Evolutionary conservation across 257 asterid genomes (phyloP).

Genomic region (Linaria vulgaris): DNA sequence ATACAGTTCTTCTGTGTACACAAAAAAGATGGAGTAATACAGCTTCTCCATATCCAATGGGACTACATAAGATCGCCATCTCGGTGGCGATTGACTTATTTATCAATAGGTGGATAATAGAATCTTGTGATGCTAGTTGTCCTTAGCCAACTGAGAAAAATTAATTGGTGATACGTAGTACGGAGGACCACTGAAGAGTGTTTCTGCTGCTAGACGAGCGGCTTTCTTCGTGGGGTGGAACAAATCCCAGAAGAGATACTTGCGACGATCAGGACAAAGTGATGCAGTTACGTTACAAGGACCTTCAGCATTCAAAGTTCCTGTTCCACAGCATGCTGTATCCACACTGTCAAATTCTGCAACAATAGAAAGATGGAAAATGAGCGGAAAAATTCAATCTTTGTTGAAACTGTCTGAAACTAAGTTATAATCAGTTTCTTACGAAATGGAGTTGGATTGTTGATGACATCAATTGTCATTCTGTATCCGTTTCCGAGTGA

Average conservation of each 20-base stretch:
- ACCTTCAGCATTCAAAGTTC: conserved; percentile 35
- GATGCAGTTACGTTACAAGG: conserved; percentile 37
- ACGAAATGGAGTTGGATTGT: conserved; percentile 52
- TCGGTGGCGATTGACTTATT: conserved; percentile 11
- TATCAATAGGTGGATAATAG: background rate
- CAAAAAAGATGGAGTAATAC: no score
- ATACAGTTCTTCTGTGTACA: no score
- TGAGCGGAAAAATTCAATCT: background rate
- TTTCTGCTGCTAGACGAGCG: conserved; percentile 38
- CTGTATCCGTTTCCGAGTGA: conserved; percentile 64
- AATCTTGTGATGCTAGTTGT: conserved; percentile 16
- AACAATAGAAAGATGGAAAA: background rate
- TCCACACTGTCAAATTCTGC: conserved; percentile 53
- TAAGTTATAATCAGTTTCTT: conserved; percentile 23
- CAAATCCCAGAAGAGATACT: conserved; percentile 55
- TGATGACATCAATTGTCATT: conserved; percentile 58
- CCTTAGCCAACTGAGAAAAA: conserved; percentile 34
- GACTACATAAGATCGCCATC: conserved; percentile 1
- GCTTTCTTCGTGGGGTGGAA: conserved; percentile 60
- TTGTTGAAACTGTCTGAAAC: background rate
- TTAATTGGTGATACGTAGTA: conserved; percentile 34
- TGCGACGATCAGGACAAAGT: conserved; percentile 38
- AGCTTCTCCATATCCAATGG: background rate
- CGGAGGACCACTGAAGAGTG: conserved; percentile 29
- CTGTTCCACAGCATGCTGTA: conserved; percentile 72